These are phyloP conservation scores for Coniochaeta sp. DNA, from an alignment of 2,329 filamentous ascomycete species.

Conservation along the genomic window DNA sequence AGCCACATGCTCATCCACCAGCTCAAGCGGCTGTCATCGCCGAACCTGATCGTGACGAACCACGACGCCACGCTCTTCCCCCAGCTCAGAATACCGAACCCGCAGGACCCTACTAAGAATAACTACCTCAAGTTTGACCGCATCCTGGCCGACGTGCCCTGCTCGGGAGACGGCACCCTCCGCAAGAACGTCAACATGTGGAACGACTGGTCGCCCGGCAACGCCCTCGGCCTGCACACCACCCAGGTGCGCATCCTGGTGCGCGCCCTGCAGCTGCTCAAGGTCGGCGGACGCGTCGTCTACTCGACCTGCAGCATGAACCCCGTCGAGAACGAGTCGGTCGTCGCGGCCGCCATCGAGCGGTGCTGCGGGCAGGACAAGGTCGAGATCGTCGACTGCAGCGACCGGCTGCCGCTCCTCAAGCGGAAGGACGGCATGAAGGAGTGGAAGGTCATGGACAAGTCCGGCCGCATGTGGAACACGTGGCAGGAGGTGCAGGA, in stretches of 20 bases:
- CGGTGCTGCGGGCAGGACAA: constrained; percentile 78
- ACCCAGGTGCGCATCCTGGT: constrained; percentile 88
- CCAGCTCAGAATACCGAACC: constrained; percentile 73
- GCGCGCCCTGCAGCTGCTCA: constrained; percentile 89
- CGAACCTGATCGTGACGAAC: constrained; percentile 94
- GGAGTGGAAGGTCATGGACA: constrained; percentile 88
- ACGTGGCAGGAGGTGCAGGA: constrained; percentile 77
- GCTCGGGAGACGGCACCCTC: constrained; percentile 88
- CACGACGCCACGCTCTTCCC: constrained; percentile 96
- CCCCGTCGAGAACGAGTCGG: constrained; percentile 92
- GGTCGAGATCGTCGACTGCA: constrained; percentile 79
- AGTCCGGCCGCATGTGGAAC: constrained; percentile 69
- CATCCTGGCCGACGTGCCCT: constrained; percentile 93
- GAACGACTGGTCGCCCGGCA: constrained; percentile 89
- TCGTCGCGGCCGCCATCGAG: constrained; percentile 80
- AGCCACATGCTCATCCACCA: constrained; percentile 97
- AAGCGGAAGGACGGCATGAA: constrained; percentile 71
- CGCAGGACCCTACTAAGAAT: constrained; percentile 42
- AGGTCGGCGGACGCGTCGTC: constrained; percentile 87
- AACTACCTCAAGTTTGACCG: constrained; percentile 92
- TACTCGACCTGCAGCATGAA: constrained; percentile 99
- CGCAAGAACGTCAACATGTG: constrained; percentile 92
- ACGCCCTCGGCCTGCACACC: constrained; percentile 76
- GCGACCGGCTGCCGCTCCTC: constrained; percentile 66
- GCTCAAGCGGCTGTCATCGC: constrained; percentile 92